Evolutionary conservation across 2,329 filamentous ascomycete genomes (phyloP), one percentile per base, ranked within the genome.

Genomic region (Colletotrichum euphorbiae): DNA sequence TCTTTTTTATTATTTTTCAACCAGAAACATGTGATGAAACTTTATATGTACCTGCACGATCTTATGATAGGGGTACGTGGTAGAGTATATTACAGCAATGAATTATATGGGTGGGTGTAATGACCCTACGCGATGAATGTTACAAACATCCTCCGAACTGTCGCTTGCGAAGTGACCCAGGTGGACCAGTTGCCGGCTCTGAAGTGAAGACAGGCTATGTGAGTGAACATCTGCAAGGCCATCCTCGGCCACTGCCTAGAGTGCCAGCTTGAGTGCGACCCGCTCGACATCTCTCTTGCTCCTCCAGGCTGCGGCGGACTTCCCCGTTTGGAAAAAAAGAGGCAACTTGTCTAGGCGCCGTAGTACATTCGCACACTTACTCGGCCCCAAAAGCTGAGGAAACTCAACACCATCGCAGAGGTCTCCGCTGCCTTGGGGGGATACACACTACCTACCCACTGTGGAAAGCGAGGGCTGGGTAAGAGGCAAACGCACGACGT

Each of bases 31-130:
- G 40, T 60, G 66, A 66, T 50, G 66, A 66, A 19, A 28, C 7
- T 55, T 46, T 60, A 64, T 31, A 38, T 38, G 65, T 50, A 65
- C 66, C 66, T 59, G 42, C 55, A 69, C 61, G 61, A 59, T 60
- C 54, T 66, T 54, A 66, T 60, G 66, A 69, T 38, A 33, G 19
- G 54, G 54, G 50, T 33, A 15, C 46, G 48, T 66, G 54, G 42
- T 69, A 60, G 54, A 59, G 42, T 65, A 55, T 38, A 17, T n/a
- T 28, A 55, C 61, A 55, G 48, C 61, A 55, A 55, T 69, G 61
- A 60, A 59, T 56, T 48, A 45, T 42, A 54, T 48, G 48, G 48
- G 42, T 55, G 31, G 33, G 36, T 19, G 56, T 43, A 8, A 59
- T 59, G 12, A 45, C 31, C 54, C 38, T 40, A 33, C 19, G 17